Conservation (phyloP, 495 filamentous ascomycete genomes). For the Neurospora tetraspora region DNA sequence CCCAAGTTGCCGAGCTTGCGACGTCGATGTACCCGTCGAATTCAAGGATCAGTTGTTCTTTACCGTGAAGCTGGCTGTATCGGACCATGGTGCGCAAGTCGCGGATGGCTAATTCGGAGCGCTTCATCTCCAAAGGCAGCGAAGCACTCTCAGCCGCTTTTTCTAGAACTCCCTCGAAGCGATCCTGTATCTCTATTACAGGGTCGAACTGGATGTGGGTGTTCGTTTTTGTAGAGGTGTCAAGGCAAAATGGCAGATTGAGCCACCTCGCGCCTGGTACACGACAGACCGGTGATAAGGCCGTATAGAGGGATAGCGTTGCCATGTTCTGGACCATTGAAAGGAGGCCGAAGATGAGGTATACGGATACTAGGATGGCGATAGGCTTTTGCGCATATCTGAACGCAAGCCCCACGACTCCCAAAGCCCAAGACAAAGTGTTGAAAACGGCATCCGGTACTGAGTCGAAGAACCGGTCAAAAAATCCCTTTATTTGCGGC, state of each 20-base stretch:
- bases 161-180: conserved; percentile 57
- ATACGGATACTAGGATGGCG: conserved; percentile 43
- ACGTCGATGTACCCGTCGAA: conserved; percentile 57
- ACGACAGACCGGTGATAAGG: conserved; percentile 53
- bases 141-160: conserved; percentile 46
- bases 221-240: conserved; percentile 8
- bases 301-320: conserved; percentile 34
- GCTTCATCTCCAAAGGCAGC: conserved; percentile 59
- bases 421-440: conserved; percentile 32
- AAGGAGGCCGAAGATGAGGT: conserved; percentile 37
- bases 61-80: conserved; percentile 30
- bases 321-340: conserved; percentile 43
- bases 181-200: conserved; percentile 53
- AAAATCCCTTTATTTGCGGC: neutral
- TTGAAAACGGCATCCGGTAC: conserved; percentile 21
- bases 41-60: conserved; percentile 55
- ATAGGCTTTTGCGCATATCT: conserved; percentile 43
- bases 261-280: conserved; percentile 51
- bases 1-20: conserved; percentile 42
- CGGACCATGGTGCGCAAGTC: conserved; percentile 58
- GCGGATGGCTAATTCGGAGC: conserved; percentile 60
- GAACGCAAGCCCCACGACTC: conserved; percentile 40
- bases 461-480: conserved; percentile 12
- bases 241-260: conserved; percentile 50
- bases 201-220: conserved; percentile 49